Base-by-base conservation (phyloP, 805 yeast genomes). In the Komagataella populi region DNA sequence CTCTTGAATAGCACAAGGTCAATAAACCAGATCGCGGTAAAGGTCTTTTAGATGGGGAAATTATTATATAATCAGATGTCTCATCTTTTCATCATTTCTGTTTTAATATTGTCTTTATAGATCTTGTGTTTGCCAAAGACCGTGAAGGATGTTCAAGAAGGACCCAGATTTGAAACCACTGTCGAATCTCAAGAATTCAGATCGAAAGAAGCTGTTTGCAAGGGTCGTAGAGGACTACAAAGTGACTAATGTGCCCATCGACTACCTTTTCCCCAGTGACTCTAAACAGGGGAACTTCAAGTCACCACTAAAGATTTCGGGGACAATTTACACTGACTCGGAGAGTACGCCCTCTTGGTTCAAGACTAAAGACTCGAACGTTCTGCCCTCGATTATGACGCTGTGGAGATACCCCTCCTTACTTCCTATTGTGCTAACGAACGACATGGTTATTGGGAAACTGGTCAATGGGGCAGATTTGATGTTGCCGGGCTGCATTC, bases 101-200 rank as follows among this genome's bases (percentile, higher is more conserved):
- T 10, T 30, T 8, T 10, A 30, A 12, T 30, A 30, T 30, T 4
- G 14, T 30, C 14, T 10, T 30, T 4, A 30, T 14, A 20, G 20
- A 10, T 3, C 12, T 30, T 10, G 14, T 3, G 39, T 12, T 30
- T 8, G 14, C 39, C 14, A 14, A 30, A 8, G 14, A 30, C 14
- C 39, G 14, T 30, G 39, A 24, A 51, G 16, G 47, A 79, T 79
- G 84, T 80, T 80, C 58, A 71, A 74, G 57, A 80, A 78, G 54
- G 71, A 72, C 47, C 75, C 80, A 14, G 70, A 70, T 14, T 70
- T 65, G 51, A 90, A 89, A 66, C 81, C 95, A 3, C 70, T 80
- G 50, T 77, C 95, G 18, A 87, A 87, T 58, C 71, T 93, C 53
- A 89, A 88, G 65, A 78, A 87, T 12, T 84, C 96, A 0, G 97